These are phyloP conservation scores for Panaeolus papilionaceus DNA, from an alignment of 768 basidiomycete species.

Conservation along the genomic window DNA sequence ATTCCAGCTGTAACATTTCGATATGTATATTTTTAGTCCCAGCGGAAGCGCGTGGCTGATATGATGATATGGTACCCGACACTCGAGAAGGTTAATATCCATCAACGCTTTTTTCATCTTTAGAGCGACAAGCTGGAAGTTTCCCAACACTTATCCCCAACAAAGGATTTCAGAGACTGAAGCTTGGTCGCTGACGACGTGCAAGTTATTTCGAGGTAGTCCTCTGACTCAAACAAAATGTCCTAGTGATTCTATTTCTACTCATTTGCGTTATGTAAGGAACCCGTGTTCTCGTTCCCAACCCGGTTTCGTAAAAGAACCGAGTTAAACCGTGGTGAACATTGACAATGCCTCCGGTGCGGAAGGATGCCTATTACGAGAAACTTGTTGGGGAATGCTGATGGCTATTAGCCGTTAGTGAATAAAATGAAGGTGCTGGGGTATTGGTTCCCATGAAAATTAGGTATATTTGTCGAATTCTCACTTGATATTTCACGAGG, in stretches of 20 bases:
- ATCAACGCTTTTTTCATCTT: background rate
- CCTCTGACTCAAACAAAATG: background rate
- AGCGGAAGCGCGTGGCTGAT: background rate
- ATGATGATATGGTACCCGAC: background rate
- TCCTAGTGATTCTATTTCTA: background rate
- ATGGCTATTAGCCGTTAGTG: background rate
- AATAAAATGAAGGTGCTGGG: background rate
- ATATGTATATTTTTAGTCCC: background rate
- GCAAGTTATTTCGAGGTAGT: too few species aligned
- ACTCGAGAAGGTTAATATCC: background rate
- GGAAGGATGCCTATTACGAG: background rate
- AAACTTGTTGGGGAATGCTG: background rate
- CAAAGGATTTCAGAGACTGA: too few species aligned
- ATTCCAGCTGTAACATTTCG: background rate
- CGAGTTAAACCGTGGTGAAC: background rate
- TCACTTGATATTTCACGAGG: background rate
- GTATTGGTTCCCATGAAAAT: background rate
- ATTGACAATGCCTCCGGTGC: background rate
- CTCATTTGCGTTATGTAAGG: too few species aligned
- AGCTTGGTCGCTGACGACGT: too few species aligned
- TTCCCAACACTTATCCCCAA: background rate
- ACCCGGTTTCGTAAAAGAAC: background rate
- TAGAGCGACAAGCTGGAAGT: background rate
- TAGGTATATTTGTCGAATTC: background rate
- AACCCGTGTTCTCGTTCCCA: background rate